Conservation (phyloP, 2,329 filamentous ascomycete species). For the Elsinoe batatas region DNA sequence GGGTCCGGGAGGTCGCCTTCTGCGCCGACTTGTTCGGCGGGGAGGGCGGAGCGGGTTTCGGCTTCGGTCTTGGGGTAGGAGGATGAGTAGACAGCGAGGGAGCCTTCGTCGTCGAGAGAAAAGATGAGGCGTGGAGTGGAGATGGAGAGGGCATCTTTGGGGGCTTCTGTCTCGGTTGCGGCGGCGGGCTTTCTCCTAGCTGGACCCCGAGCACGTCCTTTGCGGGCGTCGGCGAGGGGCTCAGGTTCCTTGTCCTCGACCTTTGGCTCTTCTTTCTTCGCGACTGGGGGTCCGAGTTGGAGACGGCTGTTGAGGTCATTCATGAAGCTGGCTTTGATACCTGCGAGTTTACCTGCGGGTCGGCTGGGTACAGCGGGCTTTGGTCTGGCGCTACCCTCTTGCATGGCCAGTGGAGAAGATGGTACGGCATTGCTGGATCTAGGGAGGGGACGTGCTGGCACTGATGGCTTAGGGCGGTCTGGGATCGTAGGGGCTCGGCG, state of each 20-base stretch:
- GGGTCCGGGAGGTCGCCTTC: conserved; percentile 19
- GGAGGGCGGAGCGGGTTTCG: conserved; percentile 10
- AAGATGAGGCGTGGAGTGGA: conserved; percentile 31
- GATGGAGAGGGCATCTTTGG: conserved; percentile 41
- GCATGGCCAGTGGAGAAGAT: conserved; percentile 17
- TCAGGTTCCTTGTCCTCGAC: conserved; percentile 55
- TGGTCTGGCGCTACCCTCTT: conserved; percentile 46
- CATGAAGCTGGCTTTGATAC: conserved; percentile 84
- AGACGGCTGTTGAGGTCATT: conserved; percentile 85
- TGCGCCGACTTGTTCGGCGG: conserved; percentile 17
- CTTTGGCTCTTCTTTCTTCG: conserved; percentile 52
- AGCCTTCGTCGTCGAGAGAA: conserved; percentile 34
- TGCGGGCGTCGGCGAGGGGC: conserved; percentile 80
- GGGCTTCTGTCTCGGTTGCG: conserved; percentile 38
- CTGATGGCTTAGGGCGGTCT: conserved; percentile 53
- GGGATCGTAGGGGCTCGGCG: conserved; percentile 45
- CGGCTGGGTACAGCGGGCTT: conserved; percentile 77
- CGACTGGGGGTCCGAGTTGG: conserved; percentile 68
- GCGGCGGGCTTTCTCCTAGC: conserved; percentile 59
- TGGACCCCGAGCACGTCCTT: conserved; percentile 80
- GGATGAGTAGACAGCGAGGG: conserved; percentile 25
- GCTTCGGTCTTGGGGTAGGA: conserved; percentile 14
- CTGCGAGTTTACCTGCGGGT: conserved; percentile 79
- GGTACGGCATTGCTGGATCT: conserved; percentile 29
- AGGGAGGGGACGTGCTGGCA: conserved; percentile 51